These are phyloP conservation scores for Leptographium wingfieldii DNA, from an alignment of 2,329 filamentous ascomycete species.

Conservation along the genomic window DNA sequence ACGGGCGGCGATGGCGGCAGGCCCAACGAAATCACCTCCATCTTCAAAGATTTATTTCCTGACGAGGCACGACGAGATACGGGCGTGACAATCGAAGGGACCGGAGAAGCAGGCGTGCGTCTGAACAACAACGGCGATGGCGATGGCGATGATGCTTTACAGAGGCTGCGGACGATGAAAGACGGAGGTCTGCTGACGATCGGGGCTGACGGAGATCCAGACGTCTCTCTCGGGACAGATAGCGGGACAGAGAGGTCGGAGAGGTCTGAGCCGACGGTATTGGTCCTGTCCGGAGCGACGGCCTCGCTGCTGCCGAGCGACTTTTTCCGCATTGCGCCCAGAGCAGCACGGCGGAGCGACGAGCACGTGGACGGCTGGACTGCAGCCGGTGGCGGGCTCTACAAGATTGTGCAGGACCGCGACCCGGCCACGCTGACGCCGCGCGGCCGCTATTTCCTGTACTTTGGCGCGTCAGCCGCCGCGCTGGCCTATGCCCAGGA, in stretches of 20 bases:
- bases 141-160: neutral
- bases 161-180: neutral
- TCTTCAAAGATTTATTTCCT: slow-evolving; percentile 11
- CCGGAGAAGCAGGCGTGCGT: neutral
- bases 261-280: slow-evolving; percentile 15
- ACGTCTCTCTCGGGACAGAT: no score
- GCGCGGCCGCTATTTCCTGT: slow-evolving; percentile 52
- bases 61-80: slow-evolving; percentile 6
- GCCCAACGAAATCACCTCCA: neutral
- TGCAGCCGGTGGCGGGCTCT: slow-evolving; percentile 19
- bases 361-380: slow-evolving; percentile 55
- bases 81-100: neutral
- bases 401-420: slow-evolving; percentile 48
- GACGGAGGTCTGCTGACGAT: neutral
- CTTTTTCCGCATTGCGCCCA: slow-evolving; percentile 55
- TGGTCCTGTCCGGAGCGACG: slow-evolving; percentile 48
- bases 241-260: neutral
- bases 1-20: no score
- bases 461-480: slow-evolving; percentile 49
- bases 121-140: neutral
- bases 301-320: slow-evolving; percentile 51
- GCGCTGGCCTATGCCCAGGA: slow-evolving; percentile 49
- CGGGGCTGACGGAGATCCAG: neutral
- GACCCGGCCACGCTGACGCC: slow-evolving; percentile 50
- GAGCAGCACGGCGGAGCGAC: neutral